Evolutionary conservation across 371 early-diverging fungal species (phyloP).

Genomic region (Mortierella sp.): DNA sequence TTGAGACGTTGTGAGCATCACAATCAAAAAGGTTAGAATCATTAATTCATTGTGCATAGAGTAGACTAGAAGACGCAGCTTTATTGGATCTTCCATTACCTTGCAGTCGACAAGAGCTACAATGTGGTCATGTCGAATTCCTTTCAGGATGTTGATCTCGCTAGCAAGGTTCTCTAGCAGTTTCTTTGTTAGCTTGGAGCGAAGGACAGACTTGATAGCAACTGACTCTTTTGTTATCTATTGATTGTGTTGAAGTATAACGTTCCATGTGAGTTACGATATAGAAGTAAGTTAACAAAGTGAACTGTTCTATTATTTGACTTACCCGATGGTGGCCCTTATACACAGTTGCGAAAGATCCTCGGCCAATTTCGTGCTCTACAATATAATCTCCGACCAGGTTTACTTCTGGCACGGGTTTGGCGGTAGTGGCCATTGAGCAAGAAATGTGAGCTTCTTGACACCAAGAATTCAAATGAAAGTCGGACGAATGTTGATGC

Average conservation of each 20-base stretch:
- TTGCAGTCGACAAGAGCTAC: constrained; percentile 86
- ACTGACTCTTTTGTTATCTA: constrained; percentile 75
- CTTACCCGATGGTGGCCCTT: constrained; percentile 80
- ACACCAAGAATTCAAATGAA: neutral
- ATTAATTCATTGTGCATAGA: too few species aligned
- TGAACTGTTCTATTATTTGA: neutral
- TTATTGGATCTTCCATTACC: constrained; percentile 59
- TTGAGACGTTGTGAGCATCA: constrained; percentile 21
- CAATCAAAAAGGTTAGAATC: neutral
- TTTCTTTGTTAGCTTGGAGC: constrained; percentile 89
- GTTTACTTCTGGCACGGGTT: constrained; percentile 20
- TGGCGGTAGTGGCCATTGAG: constrained; percentile 30
- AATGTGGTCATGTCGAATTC: constrained; percentile 86
- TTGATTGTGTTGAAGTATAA: neutral
- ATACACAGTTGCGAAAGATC: constrained; percentile 96
- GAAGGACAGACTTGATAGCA: constrained; percentile 91
- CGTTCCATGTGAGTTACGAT: too few species aligned
- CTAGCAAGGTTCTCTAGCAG: constrained; percentile 92
- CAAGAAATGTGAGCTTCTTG: neutral
- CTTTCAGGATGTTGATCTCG: constrained; percentile 92
- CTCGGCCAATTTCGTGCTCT: constrained; percentile 86
- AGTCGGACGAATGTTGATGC: neutral
- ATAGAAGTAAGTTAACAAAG: neutral
- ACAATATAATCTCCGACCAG: constrained; percentile 77
- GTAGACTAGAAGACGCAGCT: constrained; percentile 6